Evolutionary conservation across 2,329 filamentous ascomycete genomes (phyloP).

Genomic region (Talaromyces sp.): DNA sequence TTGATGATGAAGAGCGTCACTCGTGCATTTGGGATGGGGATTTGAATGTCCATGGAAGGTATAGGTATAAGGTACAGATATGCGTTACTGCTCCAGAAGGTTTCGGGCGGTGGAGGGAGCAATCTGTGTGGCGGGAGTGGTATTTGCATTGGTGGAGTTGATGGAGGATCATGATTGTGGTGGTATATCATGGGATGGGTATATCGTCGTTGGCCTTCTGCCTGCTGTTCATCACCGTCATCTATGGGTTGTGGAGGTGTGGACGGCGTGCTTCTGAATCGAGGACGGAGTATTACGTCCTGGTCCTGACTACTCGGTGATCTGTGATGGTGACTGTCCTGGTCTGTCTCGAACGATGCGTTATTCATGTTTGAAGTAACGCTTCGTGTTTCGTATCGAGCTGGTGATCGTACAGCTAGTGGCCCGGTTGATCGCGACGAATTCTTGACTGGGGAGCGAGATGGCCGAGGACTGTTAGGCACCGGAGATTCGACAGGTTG

Average conservation of each 20-base stretch:
- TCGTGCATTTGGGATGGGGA: slow-evolving; percentile 47
- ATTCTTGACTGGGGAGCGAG: slow-evolving; percentile 25
- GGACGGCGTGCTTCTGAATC: slow-evolving; percentile 28
- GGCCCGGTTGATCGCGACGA: slow-evolving; percentile 1
- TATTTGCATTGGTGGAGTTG: not conserved
- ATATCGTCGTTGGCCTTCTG: slow-evolving; percentile 19
- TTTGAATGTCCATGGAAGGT: slow-evolving; percentile 24
- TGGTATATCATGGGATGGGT: slow-evolving; percentile 31
- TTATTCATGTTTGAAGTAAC: slow-evolving; percentile 1
- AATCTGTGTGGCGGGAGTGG: slow-evolving; percentile 9
- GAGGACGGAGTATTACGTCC: slow-evolving; percentile 33
- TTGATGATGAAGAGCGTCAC: slow-evolving; percentile 67
- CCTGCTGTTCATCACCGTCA: slow-evolving; percentile 19
- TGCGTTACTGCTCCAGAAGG: slow-evolving; percentile 17
- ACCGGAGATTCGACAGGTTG: slow-evolving; percentile 39
- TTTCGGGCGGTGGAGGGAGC: slow-evolving; percentile 10
- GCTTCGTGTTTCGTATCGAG: slow-evolving; percentile 16
- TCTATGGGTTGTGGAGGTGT: slow-evolving; percentile 23
- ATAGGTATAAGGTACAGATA: slow-evolving; percentile 9
- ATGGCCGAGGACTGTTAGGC: slow-evolving; percentile 25
- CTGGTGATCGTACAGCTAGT: slow-evolving; percentile 13
- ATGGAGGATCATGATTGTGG: slow-evolving; percentile 16
- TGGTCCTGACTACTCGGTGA: slow-evolving; percentile 28
- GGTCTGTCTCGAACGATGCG: not conserved
- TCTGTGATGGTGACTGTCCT: slow-evolving; percentile 3